These are phyloP conservation scores for Nicotiana noctiflora DNA, from an alignment of 257 asterid genomes.

Conservation along the genomic window DNA sequence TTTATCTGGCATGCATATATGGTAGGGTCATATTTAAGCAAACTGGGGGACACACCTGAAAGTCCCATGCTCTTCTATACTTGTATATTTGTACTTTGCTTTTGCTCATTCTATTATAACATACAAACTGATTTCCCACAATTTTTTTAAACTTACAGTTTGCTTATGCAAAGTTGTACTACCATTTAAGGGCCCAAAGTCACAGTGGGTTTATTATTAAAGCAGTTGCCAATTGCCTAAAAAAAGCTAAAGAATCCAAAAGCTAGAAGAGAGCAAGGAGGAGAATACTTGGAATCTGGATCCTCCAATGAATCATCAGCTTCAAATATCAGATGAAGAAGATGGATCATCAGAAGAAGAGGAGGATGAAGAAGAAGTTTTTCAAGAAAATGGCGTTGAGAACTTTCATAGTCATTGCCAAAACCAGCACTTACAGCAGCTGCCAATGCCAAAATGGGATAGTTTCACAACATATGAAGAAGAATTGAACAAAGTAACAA, in stretches of 20 bases:
- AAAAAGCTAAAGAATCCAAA: not conserved
- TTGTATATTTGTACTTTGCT: not conserved
- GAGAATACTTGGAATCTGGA: not conserved
- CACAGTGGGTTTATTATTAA: constrained; percentile 1
- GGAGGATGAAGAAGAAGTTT: not conserved
- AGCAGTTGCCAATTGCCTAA: not conserved
- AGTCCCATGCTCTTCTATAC: constrained; percentile 3
- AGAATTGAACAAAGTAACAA: not conserved
- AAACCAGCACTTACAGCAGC: not conserved
- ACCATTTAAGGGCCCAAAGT: not conserved
- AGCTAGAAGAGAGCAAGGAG: constrained; percentile 2
- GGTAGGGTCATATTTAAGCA: not conserved
- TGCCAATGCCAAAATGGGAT: not conserved
- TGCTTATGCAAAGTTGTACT: not conserved
- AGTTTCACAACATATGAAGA: not conserved
- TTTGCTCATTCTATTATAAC: not conserved
- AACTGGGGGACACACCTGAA: not conserved
- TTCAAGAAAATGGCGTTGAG: not conserved
- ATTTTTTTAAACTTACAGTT: not conserved
- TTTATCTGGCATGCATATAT: not conserved
- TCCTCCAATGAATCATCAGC: constrained; percentile 1
- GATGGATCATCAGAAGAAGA: not conserved
- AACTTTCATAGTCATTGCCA: not conserved
- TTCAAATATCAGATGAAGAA: constrained; percentile 2
- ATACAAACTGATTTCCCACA: too few species aligned